Evolutionary conservation across 1,284 basidiomycete genomes (phyloP).

Genomic region (Paramarasmius palmivorus): DNA sequence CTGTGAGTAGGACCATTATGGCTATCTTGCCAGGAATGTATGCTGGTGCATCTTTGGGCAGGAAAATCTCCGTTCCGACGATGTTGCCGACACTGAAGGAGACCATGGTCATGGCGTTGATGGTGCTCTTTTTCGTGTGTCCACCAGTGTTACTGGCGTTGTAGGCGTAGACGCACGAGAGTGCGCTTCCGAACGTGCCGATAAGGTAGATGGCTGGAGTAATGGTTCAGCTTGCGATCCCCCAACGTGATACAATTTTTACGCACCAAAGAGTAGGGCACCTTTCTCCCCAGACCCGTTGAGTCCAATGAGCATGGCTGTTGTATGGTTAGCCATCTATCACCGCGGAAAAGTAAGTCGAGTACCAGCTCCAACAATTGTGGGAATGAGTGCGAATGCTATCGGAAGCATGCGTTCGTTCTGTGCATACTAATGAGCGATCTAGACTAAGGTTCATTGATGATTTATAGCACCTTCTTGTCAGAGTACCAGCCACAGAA

Average conservation of each 20-base stretch:
- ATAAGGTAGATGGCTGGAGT: constrained; percentile 54
- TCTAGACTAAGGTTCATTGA: too few relatives aligned
- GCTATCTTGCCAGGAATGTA: constrained; percentile 67
- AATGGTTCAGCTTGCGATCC: neutral
- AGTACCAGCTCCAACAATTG: constrained; percentile 56
- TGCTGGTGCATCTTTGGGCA: constrained; percentile 59
- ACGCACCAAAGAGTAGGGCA: constrained; percentile 54
- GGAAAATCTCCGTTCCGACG: constrained; percentile 62
- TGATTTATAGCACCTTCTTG: constrained; percentile 53
- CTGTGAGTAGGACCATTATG: constrained; percentile 58
- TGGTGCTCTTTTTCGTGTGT: constrained; percentile 68
- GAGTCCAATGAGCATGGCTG: constrained; percentile 60
- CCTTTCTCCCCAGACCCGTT: constrained; percentile 52
- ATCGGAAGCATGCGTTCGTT: constrained; percentile 66
- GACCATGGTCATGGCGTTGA: constrained; percentile 62
- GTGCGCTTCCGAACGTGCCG: constrained; percentile 57
- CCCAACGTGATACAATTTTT: neutral
- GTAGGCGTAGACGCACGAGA: constrained; percentile 65
- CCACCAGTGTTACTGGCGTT: constrained; percentile 64
- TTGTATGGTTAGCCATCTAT: neutral
- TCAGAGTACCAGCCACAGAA: constrained; percentile 67
- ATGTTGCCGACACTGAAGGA: constrained; percentile 62
- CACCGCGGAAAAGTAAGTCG: too few relatives aligned
- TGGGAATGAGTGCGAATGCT: constrained; percentile 59
- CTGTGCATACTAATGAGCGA: constrained; percentile 27